Evolutionary conservation across 768 basidiomycete genomes (phyloP).

Genomic region (Stropharia rugosoannulata): DNA sequence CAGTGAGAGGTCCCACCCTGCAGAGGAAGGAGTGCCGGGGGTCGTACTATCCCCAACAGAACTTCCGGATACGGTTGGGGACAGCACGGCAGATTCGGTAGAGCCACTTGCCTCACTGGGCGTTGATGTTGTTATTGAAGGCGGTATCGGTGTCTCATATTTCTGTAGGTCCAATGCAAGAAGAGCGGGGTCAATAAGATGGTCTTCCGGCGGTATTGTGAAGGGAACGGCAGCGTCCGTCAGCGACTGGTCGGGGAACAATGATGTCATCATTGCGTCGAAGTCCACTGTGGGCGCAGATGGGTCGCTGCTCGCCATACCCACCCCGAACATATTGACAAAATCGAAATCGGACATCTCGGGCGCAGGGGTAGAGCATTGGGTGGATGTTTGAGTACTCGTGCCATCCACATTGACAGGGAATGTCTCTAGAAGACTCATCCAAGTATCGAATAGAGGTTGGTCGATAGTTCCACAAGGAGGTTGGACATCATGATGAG

Average conservation of each 20-base stretch:
- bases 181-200: slow-evolving; percentile 32
- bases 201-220: slow-evolving; percentile 8
- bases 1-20: slow-evolving; percentile 31
- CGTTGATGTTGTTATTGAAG: background rate
- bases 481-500: slow-evolving; percentile 10
- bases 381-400: background rate
- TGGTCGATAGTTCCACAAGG: slow-evolving; percentile 28
- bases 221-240: background rate
- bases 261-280: slow-evolving; percentile 10
- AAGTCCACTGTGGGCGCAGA: slow-evolving; percentile 2
- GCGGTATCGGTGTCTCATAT: background rate
- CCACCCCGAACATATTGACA: background rate
- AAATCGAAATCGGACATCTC: slow-evolving; percentile 9
- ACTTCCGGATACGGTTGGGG: slow-evolving; percentile 30
- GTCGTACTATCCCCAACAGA: slow-evolving; percentile 27
- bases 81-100: slow-evolving; percentile 15
- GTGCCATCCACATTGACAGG: slow-evolving; percentile 33
- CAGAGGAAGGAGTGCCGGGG: slow-evolving; percentile 37
- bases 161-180: slow-evolving; percentile 22
- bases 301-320: background rate
- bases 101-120: background rate
- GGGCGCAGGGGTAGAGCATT: slow-evolving; percentile 13
- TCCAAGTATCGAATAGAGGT: slow-evolving; percentile 47
- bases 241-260: slow-evolving; percentile 1
- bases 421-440: slow-evolving; percentile 48